Base-by-base conservation (phyloP, 495 filamentous ascomycete genomes). In the Xylaria nigripes region DNA sequence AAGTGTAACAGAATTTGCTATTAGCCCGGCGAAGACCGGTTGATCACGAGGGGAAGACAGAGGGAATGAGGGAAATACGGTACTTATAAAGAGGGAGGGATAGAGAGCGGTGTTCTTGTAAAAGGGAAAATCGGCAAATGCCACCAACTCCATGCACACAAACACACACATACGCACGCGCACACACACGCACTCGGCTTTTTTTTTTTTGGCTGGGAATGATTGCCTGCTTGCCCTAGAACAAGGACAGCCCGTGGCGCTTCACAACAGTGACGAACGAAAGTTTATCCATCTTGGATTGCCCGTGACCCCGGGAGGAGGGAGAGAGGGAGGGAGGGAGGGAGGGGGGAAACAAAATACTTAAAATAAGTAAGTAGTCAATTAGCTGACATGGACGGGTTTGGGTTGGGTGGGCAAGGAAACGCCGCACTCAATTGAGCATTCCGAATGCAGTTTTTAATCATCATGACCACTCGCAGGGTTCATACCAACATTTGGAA, bases 31-130 rank as follows among this genome's bases (percentile, higher is more conserved):
- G 45, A 50, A 29, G 21, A 13, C 48, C 53, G 53, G 45, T 36
- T 55, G 53, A 55, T 55, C 45, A 55, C 53, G 53, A 50, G 46
- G 53, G 46, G 34, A 38, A 45, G 36, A 44, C 24, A 40, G 53
- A 38, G 45, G 44, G 45, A 48, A 43, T 45, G 45, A 55, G 45
- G 44, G 45, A 55, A 49, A 49, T 55, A 50, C 15, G 15, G 4
- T 13, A 36, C 32, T 2, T 13, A 12, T 36, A 15, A 2, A 36
- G 32, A 12, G 32, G 10, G 21, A 49, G 38, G 48, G 40, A n/a
- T n/a, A 40, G 36, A 12, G 13, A 48, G 36, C 23, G 24, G 21
- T 44, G 43, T 44, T 45, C 34, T 25, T 48, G 45, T 48, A 50
- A 36, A 27, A 34, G 40, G 53, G 46, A 44, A 55, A 55, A 29